Conservation (phyloP, 495 filamentous ascomycete species). For the Tuber umbilicatum region DNA sequence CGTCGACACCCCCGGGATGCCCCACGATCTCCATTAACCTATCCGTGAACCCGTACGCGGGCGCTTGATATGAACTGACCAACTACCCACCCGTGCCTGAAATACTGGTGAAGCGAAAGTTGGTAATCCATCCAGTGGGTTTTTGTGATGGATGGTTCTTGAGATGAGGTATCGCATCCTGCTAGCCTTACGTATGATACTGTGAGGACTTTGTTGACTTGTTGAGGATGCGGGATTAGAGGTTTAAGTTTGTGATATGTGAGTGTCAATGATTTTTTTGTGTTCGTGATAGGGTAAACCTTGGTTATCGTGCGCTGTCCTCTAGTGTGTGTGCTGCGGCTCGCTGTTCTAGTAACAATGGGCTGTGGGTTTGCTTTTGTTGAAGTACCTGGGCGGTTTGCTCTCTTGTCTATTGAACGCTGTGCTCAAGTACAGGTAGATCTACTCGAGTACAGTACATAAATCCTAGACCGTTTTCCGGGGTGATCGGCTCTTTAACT, state of each 20-base stretch:
- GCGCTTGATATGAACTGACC: neutral
- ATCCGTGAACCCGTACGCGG: neutral
- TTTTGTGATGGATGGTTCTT: neutral
- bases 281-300: neutral
- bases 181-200: neutral
- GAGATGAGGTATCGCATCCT: slow-evolving; percentile 5
- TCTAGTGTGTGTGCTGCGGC: neutral
- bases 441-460: neutral
- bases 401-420: too few species aligned
- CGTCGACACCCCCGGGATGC: neutral
- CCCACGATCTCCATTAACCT: neutral
- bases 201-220: slow-evolving; percentile 2
- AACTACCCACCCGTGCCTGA: neutral
- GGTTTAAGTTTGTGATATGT: neutral
- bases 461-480: neutral
- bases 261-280: neutral
- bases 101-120: neutral
- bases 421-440: too few species aligned
- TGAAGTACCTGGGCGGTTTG: neutral
- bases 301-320: neutral
- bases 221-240: neutral
- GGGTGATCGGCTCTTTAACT: neutral
- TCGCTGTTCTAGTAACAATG: neutral
- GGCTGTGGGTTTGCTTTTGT: neutral
- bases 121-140: neutral